phyloP scores from a whole-genome alignment of 768 basidiomycete species.

The Lentinula detonsa region DNA sequence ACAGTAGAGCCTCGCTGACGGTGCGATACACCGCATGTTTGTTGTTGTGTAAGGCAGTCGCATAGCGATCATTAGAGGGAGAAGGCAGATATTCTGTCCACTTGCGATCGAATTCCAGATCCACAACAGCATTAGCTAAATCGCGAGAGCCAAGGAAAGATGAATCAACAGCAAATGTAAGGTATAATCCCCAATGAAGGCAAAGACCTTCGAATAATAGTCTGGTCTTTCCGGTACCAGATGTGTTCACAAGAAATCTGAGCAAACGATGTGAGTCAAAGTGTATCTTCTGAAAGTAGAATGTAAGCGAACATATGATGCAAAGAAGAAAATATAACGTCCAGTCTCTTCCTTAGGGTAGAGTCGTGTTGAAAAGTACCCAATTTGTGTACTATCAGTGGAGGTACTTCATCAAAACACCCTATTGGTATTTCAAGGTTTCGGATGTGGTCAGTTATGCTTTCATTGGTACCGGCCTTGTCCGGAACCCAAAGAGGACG shows the following conservation, averaged over 20 bases:
- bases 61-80: too few relatives aligned
- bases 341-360: background rate
- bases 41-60: too few relatives aligned
- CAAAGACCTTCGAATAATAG: constrained; percentile 7
- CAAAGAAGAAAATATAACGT: background rate
- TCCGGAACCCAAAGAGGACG: background rate
- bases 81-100: too few relatives aligned
- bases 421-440: background rate
- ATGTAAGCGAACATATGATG: background rate
- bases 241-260: constrained; percentile 9
- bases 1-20: background rate
- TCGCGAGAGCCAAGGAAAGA: background rate
- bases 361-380: background rate
- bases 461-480: too few relatives aligned
- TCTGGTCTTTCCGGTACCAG: constrained; percentile 8
- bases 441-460: background rate
- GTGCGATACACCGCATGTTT: background rate
- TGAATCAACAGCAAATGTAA: background rate
- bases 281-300: too few relatives aligned
- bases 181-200: constrained; percentile 6
- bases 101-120: too few relatives aligned
- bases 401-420: background rate
- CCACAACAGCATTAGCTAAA: background rate
- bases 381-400: background rate
- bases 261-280: background rate